Conservation (phyloP, 2,329 filamentous ascomycete genomes). For the Fusarium sp. region DNA sequence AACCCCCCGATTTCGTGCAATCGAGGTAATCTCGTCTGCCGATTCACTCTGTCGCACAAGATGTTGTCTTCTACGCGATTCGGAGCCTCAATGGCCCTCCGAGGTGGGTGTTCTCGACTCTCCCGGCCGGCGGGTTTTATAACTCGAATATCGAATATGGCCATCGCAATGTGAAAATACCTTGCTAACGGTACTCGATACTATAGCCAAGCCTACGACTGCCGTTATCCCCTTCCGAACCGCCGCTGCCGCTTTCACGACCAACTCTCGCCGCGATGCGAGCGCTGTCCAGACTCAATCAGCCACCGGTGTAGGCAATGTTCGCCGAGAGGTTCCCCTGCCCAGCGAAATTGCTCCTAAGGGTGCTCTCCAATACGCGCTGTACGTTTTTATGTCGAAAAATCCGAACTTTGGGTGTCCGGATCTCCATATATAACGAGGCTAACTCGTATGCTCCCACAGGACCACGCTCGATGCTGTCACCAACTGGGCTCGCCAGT, state of each 20-base stretch:
- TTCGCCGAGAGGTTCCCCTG: constrained; percentile 78
- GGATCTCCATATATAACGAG: background rate
- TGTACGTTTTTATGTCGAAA: constrained; percentile 68
- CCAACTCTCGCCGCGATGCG: constrained; percentile 74
- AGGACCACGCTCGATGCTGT: constrained; percentile 84
- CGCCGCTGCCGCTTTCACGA: constrained; percentile 72
- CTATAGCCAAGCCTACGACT: constrained; percentile 72
- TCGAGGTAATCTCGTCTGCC: constrained; percentile 37
- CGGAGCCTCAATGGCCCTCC: constrained; percentile 64
- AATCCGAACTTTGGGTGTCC: background rate
- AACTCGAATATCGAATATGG: constrained; percentile 20
- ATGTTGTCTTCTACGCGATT: constrained; percentile 65
- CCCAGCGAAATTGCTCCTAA: constrained; percentile 84
- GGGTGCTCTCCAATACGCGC: constrained; percentile 84
- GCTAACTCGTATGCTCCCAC: background rate
- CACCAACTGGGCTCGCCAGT: constrained; percentile 86
- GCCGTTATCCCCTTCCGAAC: constrained; percentile 73
- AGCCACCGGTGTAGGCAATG: constrained; percentile 65
- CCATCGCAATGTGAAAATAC: constrained; percentile 12
- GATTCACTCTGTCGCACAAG: constrained; percentile 39
- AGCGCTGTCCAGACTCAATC: constrained; percentile 66
- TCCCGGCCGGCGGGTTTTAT: constrained; percentile 41
- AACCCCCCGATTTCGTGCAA: constrained; percentile 26
- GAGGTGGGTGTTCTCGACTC: constrained; percentile 55
- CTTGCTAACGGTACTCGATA: constrained; percentile 17